A percentile compares a stretch with the other conserved stretches of the same genome.
These are phyloP conservation scores for Coemansia sp. DNA, from an alignment of 192 early-diverging fungal species.

Conservation along the genomic window DNA sequence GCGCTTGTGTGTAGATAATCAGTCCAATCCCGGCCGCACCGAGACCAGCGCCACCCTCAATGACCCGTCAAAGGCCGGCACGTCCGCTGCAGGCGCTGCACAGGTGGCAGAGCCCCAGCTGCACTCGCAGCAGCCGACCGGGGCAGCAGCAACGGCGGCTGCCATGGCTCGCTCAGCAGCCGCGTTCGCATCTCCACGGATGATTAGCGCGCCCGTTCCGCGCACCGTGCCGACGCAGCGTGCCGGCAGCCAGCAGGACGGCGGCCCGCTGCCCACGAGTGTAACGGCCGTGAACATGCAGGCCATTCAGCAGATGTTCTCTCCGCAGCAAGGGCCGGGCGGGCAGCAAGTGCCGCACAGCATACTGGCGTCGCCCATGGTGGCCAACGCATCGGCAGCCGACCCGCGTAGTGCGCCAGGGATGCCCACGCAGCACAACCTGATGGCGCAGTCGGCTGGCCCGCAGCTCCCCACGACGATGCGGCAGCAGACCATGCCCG, in stretches of 20 bases:
- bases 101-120: neutral
- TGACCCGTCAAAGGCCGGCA: neutral
- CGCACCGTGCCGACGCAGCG: constrained; percentile 37
- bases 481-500: constrained; percentile 15
- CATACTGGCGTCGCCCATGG: constrained; percentile 24
- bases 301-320: constrained; percentile 31
- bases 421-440: neutral
- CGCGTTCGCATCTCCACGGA: constrained; percentile 23
- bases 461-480: neutral
- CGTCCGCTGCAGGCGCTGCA: neutral
- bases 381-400: constrained; percentile 6
- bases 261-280: neutral
- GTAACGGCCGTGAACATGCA: constrained; percentile 13
- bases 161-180: neutral
- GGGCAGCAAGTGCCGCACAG: constrained; percentile 2
- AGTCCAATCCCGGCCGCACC: neutral
- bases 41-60: constrained; percentile 1
- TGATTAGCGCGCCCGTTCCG: constrained; percentile 16
- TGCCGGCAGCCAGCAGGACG: constrained; percentile 8
- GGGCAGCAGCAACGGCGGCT: neutral
- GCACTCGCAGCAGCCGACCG: neutral
- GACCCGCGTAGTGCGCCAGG: constrained; percentile 1
- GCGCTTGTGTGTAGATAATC: constrained; percentile 18
- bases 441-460: constrained; percentile 2
- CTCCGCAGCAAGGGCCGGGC: constrained; percentile 18